Evolutionary conservation across 2,329 filamentous ascomycete species (phyloP), one percentile per base, ranked within the genome.

Genomic region (Calonectria fujianensis): DNA sequence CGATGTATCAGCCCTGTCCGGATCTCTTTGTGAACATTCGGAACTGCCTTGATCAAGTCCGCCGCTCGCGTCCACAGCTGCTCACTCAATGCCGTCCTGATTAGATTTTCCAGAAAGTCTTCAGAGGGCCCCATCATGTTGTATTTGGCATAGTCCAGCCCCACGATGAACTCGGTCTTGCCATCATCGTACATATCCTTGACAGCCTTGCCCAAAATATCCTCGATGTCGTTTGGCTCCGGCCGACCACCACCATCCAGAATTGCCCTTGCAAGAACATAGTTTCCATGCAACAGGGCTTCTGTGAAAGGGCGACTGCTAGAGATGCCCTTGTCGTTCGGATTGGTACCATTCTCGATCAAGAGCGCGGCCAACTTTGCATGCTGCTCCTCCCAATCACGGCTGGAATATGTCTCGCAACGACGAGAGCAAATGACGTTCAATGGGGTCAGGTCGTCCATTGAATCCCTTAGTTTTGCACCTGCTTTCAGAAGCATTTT

Each of bases 181-280:
- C 80, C 80, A 24, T 81, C 79, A 31, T 81, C 80, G 31, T 81
- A 81, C 54, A 78, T 75, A 41, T 81, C 80, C 39, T 76, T 70
- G 8, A 79, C 75, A 20, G 74, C 78, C 35, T 77, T 73, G 11
- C 52, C 64, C 18, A 81, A 75, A 29, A 81, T 63, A 0, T 70
- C 70, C 29, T 78, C 79, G 10, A 81, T 71, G 24, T 81, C 80
- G n/a, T 76, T 69, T 27, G 74, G 57, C 39, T 80, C 79, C 27
- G 80, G 80, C 10, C 77, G 80, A 3, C 80, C 80, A 3, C 78
- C 80, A 14, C 76, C 75, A 35, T 81, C 79, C 32, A 81, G 75
- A 32, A 81, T 76, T 13, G 78, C 72, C 39, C 73, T 52, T 18
- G 80, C 80, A 37, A 81, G 76, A 16, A 70, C 74, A 54, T 76